These are phyloP conservation scores for Chrysopogon serrulatus DNA, from an alignment of 176 grass and related monocot genomes.

Conservation along the genomic window DNA sequence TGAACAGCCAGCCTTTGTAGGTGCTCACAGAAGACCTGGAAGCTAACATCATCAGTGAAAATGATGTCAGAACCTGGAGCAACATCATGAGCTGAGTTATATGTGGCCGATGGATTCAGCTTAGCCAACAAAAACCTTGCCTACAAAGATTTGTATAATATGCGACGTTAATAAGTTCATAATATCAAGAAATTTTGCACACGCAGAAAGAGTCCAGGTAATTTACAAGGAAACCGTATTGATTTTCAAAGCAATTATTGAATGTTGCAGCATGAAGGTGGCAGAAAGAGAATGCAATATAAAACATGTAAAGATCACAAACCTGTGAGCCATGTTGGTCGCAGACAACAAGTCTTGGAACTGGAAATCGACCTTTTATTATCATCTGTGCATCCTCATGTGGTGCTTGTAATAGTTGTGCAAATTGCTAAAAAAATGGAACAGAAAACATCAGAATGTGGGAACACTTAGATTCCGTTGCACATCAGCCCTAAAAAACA, in stretches of 20 bases:
- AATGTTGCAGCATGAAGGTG: not conserved
- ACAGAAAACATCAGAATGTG: conserved; percentile 3
- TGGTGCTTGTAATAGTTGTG: conserved; percentile 83
- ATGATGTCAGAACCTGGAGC: conserved; percentile 94
- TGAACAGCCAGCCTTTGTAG: conserved; percentile 94
- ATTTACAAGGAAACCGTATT: not conserved
- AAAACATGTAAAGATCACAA: conserved; percentile 7
- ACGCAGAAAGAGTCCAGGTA: not conserved
- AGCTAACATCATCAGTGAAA: conserved; percentile 96
- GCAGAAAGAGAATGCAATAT: conserved; percentile 15
- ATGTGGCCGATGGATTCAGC: conserved; percentile 92
- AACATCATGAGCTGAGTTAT: conserved; percentile 77
- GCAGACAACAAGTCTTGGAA: conserved; percentile 93
- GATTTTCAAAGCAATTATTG: not conserved
- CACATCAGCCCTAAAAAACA: not conserved
- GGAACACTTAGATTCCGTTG: not conserved
- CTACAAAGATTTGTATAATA: conserved; percentile 32
- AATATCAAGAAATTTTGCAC: not conserved
- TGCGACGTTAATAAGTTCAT: not conserved
- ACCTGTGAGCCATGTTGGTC: conserved; percentile 99
- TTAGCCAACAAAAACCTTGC: conserved; percentile 97
- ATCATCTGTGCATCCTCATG: conserved; percentile 81
- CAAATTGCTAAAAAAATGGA: conserved; percentile 65
- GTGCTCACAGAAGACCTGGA: conserved; percentile 98
- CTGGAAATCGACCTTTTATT: conserved; percentile 83